A percentile compares a stretch with the other conserved stretches of the same genome.
phyloP scores from a whole-genome alignment of 306 rosid species.

The Trifolium fragiferum region DNA sequence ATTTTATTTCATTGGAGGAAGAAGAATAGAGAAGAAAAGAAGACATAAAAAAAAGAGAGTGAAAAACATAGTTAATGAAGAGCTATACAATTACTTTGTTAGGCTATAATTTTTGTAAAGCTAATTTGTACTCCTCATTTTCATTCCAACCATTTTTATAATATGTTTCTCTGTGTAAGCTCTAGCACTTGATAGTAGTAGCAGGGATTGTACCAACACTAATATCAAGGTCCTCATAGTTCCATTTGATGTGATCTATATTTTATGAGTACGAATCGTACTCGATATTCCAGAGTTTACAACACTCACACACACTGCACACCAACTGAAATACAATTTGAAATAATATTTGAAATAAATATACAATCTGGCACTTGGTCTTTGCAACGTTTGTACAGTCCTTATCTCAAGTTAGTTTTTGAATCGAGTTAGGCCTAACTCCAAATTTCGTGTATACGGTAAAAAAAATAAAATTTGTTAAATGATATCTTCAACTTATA shows the following conservation, averaged over 20 bases:
- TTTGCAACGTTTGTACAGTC: not conserved
- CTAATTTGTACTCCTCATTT: conserved; percentile 49
- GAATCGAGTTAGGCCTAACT: not conserved
- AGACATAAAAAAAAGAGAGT: conserved; percentile 44
- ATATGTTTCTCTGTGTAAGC: conserved; percentile 37
- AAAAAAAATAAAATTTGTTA: not conserved
- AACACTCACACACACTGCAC: not conserved
- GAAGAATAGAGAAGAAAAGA: conserved; percentile 47
- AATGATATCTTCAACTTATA: not conserved
- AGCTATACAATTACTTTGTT: conserved; percentile 56
- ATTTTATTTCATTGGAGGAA: conserved; percentile 50
- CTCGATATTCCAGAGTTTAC: not conserved
- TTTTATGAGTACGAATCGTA: not conserved
- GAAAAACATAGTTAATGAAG: conserved; percentile 52
- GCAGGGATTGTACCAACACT: conserved; percentile 46
- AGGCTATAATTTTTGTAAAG: conserved; percentile 71
- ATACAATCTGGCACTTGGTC: conserved; percentile 17
- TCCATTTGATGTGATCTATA: conserved; percentile 42
- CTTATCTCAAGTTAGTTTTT: not conserved
- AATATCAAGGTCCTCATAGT: conserved; percentile 40
- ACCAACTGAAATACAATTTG: not conserved
- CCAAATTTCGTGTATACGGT: not conserved
- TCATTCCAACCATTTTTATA: conserved; percentile 46
- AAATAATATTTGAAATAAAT: conserved; percentile 28
- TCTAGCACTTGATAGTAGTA: conserved; percentile 42